phyloP scores from a whole-genome alignment of 345 rosid species.

The Pistacia integerrima region DNA sequence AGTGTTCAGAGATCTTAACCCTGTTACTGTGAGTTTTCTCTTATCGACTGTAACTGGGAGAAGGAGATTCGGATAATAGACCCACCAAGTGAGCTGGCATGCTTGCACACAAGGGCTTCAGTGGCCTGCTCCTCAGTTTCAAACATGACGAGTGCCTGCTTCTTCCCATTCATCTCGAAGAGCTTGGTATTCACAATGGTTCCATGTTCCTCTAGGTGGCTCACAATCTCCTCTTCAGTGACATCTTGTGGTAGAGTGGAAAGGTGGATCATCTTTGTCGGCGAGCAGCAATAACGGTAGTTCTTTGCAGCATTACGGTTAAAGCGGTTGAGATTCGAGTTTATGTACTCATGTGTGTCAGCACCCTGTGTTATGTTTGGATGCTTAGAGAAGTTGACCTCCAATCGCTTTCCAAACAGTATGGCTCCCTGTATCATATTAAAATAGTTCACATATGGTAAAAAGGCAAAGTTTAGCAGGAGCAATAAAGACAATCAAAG shows the following conservation, averaged over 20 bases:
- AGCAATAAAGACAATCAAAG: not conserved
- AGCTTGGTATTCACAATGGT: conserved; percentile 64
- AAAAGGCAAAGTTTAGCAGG: not conserved
- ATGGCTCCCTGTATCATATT: conserved; percentile 64
- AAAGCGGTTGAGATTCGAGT: conserved; percentile 92
- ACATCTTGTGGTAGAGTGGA: conserved; percentile 89
- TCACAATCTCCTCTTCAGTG: conserved; percentile 77
- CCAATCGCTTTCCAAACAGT: conserved; percentile 91
- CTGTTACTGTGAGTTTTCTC: conserved; percentile 31
- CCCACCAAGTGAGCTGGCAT: conserved; percentile 77
- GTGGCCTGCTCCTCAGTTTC: conserved; percentile 92
- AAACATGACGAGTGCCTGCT: conserved; percentile 82
- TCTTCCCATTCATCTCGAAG: conserved; percentile 94
- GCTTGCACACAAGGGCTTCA: conserved; percentile 92
- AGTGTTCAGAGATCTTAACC: not conserved
- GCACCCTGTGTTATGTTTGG: conserved; percentile 86
- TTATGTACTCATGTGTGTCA: conserved; percentile 75
- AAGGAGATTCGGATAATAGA: conserved; percentile 91
- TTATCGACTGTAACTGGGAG: conserved; percentile 88
- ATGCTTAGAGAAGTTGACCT: conserved; percentile 95
- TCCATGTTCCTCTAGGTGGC: conserved; percentile 81
- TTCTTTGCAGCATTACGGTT: conserved; percentile 96
- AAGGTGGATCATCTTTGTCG: conserved; percentile 93
- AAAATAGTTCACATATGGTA: not conserved
- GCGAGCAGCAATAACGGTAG: conserved; percentile 97